These are phyloP conservation scores for Hypoxylon rickii DNA, from an alignment of 495 filamentous ascomycete genomes.

Conservation along the genomic window DNA sequence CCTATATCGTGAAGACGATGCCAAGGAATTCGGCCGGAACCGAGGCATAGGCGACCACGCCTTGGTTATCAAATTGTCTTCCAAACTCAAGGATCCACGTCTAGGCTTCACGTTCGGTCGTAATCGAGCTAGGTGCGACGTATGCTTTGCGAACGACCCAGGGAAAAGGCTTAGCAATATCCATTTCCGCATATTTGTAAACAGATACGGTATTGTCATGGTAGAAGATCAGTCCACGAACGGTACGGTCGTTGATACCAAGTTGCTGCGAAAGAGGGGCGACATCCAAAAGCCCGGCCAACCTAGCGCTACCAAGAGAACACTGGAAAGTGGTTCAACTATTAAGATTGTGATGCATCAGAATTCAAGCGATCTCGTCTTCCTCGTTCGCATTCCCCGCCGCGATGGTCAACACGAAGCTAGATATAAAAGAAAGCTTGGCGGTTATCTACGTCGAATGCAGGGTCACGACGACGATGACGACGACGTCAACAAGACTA, in stretches of 20 bases:
- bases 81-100: slow-evolving; percentile 62
- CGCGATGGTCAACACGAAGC: slow-evolving; percentile 60
- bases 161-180: slow-evolving; percentile 75
- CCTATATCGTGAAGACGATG: slow-evolving; percentile 45
- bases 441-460: slow-evolving; percentile 51
- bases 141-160: slow-evolving; percentile 64
- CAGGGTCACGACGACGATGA: slow-evolving; percentile 29
- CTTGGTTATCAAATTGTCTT: slow-evolving; percentile 80
- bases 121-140: slow-evolving; percentile 70
- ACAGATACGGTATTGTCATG: slow-evolving; percentile 79
- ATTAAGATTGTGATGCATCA: slow-evolving; percentile 68
- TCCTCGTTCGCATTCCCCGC: slow-evolving; percentile 82
- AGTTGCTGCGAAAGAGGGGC: slow-evolving; percentile 54
- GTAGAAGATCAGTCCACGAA: slow-evolving; percentile 91
- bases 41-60: slow-evolving; percentile 62
- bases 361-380: slow-evolving; percentile 60
- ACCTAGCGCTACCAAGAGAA: slow-evolving; percentile 48
- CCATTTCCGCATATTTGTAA: slow-evolving; percentile 91
- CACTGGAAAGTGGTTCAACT: slow-evolving; percentile 71
- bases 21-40: slow-evolving; percentile 49
- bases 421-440: slow-evolving; percentile 64
- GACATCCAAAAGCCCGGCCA: slow-evolving; percentile 42
- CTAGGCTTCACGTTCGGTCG: slow-evolving; percentile 87
- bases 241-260: slow-evolving; percentile 81
- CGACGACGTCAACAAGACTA: slow-evolving; percentile 45